These are phyloP conservation scores for Exidia glandulosa DNA, from an alignment of 768 basidiomycete genomes.

Conservation along the genomic window DNA sequence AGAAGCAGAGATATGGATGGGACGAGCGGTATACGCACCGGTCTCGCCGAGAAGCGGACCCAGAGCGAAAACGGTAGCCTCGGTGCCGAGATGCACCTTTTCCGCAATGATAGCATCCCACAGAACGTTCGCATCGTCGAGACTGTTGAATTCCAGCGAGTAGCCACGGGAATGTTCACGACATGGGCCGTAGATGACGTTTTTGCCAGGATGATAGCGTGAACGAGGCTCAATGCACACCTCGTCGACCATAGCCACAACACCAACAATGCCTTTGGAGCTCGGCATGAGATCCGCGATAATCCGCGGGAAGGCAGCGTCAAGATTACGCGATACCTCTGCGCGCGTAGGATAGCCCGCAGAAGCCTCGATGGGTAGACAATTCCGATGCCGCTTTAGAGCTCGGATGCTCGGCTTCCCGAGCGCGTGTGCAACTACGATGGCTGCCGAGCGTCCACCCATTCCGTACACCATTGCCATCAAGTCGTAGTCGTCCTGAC, in stretches of 20 bases:
- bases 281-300: background rate
- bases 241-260: slow-evolving; percentile 15
- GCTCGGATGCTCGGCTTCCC: background rate
- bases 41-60: slow-evolving; percentile 11
- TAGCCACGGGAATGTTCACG: slow-evolving; percentile 11
- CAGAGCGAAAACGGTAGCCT: slow-evolving; percentile 18
- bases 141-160: slow-evolving; percentile 8
- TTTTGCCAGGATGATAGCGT: slow-evolving; percentile 12
- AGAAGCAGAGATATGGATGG: slow-evolving; percentile 14
- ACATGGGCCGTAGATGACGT: slow-evolving; percentile 13
- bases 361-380: background rate
- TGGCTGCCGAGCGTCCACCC: background rate
- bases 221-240: slow-evolving; percentile 10
- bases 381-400: background rate
- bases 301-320: background rate
- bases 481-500: background rate
- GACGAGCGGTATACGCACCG: slow-evolving; percentile 13
- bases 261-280: background rate
- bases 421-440: background rate
- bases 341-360: background rate
- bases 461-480: background rate
- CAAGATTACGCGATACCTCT: background rate
- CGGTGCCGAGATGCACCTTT: background rate
- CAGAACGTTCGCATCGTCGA: slow-evolving; percentile 4
- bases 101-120: slow-evolving; percentile 3